These are phyloP conservation scores for Bondarzewia mesenterica DNA, from an alignment of 1,284 basidiomycete species.

Conservation along the genomic window DNA sequence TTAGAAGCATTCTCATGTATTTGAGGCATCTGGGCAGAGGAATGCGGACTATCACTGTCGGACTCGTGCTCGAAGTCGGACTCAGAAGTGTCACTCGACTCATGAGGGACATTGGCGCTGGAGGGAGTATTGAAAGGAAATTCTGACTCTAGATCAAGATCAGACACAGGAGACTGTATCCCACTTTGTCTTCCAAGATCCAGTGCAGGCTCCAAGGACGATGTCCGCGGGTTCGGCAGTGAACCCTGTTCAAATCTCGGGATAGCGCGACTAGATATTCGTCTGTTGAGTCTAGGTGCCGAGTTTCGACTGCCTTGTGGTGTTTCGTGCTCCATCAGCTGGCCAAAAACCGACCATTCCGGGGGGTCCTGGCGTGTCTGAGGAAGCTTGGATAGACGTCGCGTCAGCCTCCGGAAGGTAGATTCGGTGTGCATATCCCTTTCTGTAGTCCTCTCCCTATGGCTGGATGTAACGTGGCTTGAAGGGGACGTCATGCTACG, in stretches of 20 bases:
- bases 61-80: not conserved
- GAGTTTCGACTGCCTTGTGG: constrained; percentile 6
- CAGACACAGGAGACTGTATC: constrained; percentile 1
- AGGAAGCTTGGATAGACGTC: too few relatives aligned
- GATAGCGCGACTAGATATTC: not conserved
- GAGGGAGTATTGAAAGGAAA: not conserved
- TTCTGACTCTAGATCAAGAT: not conserved
- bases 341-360: constrained; percentile 65
- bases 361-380: not conserved
- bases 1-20: not conserved
- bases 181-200: not conserved
- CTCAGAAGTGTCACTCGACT: not conserved
- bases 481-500: not conserved
- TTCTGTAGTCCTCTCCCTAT: not conserved
- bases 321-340: constrained; percentile 62
- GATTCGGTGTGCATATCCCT: constrained; percentile 6
- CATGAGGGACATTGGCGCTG: not conserved
- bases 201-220: not conserved
- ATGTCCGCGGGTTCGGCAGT: not conserved
- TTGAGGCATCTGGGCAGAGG: not conserved
- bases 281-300: not conserved
- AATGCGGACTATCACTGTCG: constrained; percentile 3
- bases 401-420: constrained; percentile 3
- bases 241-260: too few relatives aligned
- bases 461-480: too few relatives aligned